A percentile compares a stretch with the other conserved stretches of the same genome.
Conservation (phyloP, 371 early-diverging fungal species). For the Actinomucor elegans region DNA sequence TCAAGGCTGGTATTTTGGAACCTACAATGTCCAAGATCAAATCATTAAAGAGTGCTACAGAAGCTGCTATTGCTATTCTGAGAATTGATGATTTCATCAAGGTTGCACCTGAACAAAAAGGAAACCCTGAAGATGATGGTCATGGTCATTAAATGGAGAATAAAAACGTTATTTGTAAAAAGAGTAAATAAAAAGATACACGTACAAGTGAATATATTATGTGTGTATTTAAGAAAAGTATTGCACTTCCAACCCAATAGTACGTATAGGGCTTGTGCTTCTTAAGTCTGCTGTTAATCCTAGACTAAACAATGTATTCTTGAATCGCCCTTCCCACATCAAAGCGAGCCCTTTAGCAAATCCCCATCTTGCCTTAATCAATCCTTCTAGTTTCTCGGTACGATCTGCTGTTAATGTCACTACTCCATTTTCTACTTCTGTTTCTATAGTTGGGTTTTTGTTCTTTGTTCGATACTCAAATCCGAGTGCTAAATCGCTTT, state of each 20-base stretch:
- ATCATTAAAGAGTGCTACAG: conserved; percentile 98
- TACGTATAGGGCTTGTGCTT: conserved; percentile 50
- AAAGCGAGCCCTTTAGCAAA: conserved; percentile 55
- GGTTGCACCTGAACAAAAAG: conserved; percentile 51
- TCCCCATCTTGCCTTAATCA: conserved; percentile 62
- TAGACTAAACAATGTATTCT: conserved; percentile 59
- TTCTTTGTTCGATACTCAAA: conserved; percentile 63
- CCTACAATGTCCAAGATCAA: conserved; percentile 99
- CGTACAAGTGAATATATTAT: too few species aligned
- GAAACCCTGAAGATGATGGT: conserved; percentile 49
- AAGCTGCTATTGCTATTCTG: conserved; percentile 99
- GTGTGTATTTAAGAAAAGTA: conserved; percentile 55
- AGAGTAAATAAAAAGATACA: background rate
- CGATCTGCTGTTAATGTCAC: conserved; percentile 19
- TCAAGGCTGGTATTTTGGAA: conserved; percentile 97
- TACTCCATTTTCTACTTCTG: conserved; percentile 4
- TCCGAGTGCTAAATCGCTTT: conserved; percentile 83
- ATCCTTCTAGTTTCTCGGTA: conserved; percentile 50
- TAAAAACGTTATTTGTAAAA: conserved; percentile 7
- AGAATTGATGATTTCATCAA: conserved; percentile 99
- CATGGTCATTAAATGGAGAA: conserved; percentile 47
- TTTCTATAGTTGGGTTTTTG: conserved; percentile 6
- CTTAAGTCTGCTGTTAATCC: conserved; percentile 59
- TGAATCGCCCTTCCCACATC: conserved; percentile 70
- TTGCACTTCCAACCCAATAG: conserved; percentile 66